Conservation (phyloP, 73 alveolate genomes). For the Urostyla sp. region DNA sequence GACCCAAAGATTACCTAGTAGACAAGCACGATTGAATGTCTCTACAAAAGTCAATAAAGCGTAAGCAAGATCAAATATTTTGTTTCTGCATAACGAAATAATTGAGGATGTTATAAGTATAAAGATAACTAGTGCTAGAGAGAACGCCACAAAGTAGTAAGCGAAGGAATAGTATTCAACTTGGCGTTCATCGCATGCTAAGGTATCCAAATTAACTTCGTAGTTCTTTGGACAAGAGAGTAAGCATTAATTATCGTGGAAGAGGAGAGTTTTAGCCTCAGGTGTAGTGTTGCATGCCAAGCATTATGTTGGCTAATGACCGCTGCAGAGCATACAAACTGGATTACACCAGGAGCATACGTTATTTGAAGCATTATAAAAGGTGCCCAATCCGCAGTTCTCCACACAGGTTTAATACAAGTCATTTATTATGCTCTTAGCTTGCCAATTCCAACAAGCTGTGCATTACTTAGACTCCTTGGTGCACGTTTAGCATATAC, state of each 20-base stretch:
- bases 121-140: slow-evolving; percentile 3
- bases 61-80: slow-evolving; percentile 50
- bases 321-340: slow-evolving; percentile 59
- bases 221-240: slow-evolving; percentile 53
- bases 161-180: slow-evolving; percentile 32
- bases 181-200: slow-evolving; percentile 41
- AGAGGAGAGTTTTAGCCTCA: slow-evolving; percentile 47
- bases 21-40: slow-evolving; percentile 52
- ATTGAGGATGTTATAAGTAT: slow-evolving; percentile 23
- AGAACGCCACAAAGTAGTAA: slow-evolving; percentile 40
- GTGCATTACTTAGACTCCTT: slow-evolving; percentile 19
- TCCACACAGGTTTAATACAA: slow-evolving; percentile 57
- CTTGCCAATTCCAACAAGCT: slow-evolving; percentile 34
- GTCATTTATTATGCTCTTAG: slow-evolving; percentile 8
- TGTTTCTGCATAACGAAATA: slow-evolving; percentile 11
- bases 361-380: slow-evolving; percentile 31
- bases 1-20: slow-evolving; percentile 69
- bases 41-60: slow-evolving; percentile 56
- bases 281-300: slow-evolving; percentile 59
- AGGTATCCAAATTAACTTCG: slow-evolving; percentile 10
- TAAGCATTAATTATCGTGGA: slow-evolving; percentile 50
- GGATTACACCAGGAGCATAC: slow-evolving; percentile 58
- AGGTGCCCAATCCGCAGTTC: slow-evolving; percentile 52
- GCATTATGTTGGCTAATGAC: slow-evolving; percentile 53
- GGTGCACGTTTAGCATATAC: slow-evolving; percentile 41